A percentile compares a stretch with the other conserved stretches of the same genome.
phyloP scores from a whole-genome alignment of 2,329 filamentous ascomycete genomes.

The Fusarium algeriense region DNA sequence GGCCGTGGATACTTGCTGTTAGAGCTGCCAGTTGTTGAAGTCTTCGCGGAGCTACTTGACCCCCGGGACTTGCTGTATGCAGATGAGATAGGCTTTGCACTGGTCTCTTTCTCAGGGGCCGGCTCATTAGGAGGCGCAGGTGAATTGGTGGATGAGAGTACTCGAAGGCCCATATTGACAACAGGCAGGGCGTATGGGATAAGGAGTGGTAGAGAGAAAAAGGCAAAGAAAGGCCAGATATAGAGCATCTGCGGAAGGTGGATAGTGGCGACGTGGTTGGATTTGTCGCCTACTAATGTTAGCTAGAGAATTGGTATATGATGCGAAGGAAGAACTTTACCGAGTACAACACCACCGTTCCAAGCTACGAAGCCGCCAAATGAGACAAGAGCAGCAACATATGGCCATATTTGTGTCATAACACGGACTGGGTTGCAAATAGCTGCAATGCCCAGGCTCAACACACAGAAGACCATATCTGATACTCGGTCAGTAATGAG shows the following conservation, averaged over 20 bases:
- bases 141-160: not conserved
- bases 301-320: constrained; percentile 27
- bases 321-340: constrained; percentile 57
- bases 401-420: constrained; percentile 65
- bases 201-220: constrained; percentile 88
- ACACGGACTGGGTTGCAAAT: constrained; percentile 62
- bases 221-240: constrained; percentile 88
- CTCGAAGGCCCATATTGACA: constrained; percentile 28
- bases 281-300: constrained; percentile 79
- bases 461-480: constrained; percentile 68
- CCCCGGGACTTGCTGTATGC: constrained; percentile 8
- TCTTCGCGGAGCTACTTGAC: not conserved
- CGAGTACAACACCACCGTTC: constrained; percentile 94
- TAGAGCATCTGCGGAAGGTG: constrained; percentile 95
- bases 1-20: not conserved
- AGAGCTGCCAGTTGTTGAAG: not conserved
- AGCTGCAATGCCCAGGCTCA: constrained; percentile 74
- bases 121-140: not conserved
- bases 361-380: constrained; percentile 84
- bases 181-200: constrained; percentile 62
- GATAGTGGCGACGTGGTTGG: constrained; percentile 90
- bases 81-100: not conserved
- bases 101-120: not conserved
- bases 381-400: constrained; percentile 70
- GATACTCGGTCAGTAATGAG: constrained; percentile 24